These are phyloP conservation scores for Rhynchospora pubera DNA, from an alignment of 176 grass and related monocot species.

Conservation along the genomic window DNA sequence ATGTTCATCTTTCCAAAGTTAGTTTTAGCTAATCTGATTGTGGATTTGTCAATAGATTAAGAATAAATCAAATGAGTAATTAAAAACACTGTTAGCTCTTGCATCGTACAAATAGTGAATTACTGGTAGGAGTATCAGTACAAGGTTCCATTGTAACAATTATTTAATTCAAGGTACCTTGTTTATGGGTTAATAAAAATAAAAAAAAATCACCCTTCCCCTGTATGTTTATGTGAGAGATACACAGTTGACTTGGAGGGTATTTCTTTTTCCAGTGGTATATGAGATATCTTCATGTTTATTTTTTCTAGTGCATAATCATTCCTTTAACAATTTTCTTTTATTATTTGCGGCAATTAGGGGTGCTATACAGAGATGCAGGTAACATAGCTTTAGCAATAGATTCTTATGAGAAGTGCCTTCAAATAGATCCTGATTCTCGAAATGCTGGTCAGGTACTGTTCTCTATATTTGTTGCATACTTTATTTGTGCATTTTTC, in stretches of 20 bases:
- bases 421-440: constrained; percentile 96
- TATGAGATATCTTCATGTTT: background rate
- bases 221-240: background rate
- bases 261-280: background rate
- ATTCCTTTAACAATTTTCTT: background rate
- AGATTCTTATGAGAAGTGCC: constrained; percentile 93
- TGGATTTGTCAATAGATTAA: background rate
- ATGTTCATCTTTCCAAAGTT: background rate
- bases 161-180: background rate
- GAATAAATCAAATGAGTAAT: background rate
- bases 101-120: background rate
- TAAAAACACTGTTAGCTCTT: background rate
- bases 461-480: constrained; percentile 10
- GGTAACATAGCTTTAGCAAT: constrained; percentile 83
- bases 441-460: constrained; percentile 96
- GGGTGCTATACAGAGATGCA: constrained; percentile 98
- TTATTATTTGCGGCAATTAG: constrained; percentile 32
- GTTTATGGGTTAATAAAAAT: background rate
- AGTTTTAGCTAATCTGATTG: background rate
- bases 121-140: background rate
- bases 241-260: background rate
- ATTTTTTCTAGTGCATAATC: constrained; percentile 1
- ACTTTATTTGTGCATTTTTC: background rate
- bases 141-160: background rate
- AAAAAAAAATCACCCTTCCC: background rate